phyloP scores from a whole-genome alignment of 192 early-diverging fungal genomes.

The Linnemannia zychae region DNA sequence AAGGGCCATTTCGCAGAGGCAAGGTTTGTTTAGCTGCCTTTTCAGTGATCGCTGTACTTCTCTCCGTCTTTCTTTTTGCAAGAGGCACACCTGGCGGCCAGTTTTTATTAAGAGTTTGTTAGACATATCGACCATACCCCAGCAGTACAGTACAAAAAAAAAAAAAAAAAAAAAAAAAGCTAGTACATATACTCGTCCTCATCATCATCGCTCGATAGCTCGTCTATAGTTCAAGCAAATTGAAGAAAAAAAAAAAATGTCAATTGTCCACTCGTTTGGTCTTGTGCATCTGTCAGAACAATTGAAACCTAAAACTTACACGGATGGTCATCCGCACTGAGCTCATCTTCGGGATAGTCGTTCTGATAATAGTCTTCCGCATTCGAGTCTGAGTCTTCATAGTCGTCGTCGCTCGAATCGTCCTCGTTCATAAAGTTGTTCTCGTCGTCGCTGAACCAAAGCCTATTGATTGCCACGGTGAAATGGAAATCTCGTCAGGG shows the following conservation, averaged over 20 bases:
- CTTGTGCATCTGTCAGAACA: too few relatives aligned
- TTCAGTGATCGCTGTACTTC: background rate
- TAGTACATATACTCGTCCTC: conserved; percentile 16
- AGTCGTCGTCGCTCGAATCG: conserved; percentile 31
- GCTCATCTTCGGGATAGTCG: conserved; percentile 82
- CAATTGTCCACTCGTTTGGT: background rate
- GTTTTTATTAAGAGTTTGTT: background rate
- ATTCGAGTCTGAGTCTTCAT: conserved; percentile 48
- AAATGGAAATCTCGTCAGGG: background rate
- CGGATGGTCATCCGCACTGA: conserved; percentile 49
- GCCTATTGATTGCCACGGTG: conserved; percentile 21
- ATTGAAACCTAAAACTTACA: conserved; percentile 46
- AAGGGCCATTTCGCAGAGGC: too few relatives aligned
- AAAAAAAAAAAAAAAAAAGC: background rate
- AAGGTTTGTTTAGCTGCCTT: too few relatives aligned
- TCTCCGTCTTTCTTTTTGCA: background rate
- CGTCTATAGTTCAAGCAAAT: background rate
- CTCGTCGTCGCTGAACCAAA: conserved; percentile 46
- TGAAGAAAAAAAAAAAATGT: too few relatives aligned
- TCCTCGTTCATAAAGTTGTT: conserved; percentile 42
- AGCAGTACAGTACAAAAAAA: too few relatives aligned
- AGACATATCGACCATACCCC: too few relatives aligned
- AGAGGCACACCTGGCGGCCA: too few relatives aligned
- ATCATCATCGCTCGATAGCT: background rate
- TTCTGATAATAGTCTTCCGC: conserved; percentile 86